Evolutionary conservation across 2,329 filamentous ascomycete genomes (phyloP), one percentile per base, ranked within the genome.

Genomic region (Knoxdaviesia proteae): DNA sequence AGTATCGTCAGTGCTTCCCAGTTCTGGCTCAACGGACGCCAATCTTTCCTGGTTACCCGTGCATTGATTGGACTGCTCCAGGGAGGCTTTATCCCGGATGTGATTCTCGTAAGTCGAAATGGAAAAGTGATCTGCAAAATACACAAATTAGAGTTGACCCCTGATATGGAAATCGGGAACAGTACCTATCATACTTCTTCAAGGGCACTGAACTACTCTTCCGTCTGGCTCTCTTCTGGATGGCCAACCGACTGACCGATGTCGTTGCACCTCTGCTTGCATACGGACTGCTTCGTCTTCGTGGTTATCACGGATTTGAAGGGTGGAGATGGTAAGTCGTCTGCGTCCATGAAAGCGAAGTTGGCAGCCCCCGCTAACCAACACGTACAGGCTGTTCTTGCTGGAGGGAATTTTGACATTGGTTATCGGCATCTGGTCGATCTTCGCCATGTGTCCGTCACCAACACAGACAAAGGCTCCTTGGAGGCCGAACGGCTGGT

Each of bases 401-500:
- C 44, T 49, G 8, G 45, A 52, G 32, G 50, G 49, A 1, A 42
- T 50, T 30, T 38, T 51, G n/a, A 50, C 42, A 6, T 36, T 49
- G 5, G 29, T 46, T 2, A 46, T 51, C 31, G 49, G 48, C 32
- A 41, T 56, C 6, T 48, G 50, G 47, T 54, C 56, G 3, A 53
- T 52, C 48, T 56, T 56, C 41, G 49, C 50, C 39, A 55, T 58
- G 48, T 51, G 52, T 5, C 49, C 56, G 0, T 54, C 52, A 0
- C 54, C 55, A 5, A 57, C 55, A 0, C 52, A 57, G 44, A 69
- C 65, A 0, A 61, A 59, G 35, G 61, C 59, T 5, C 64, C 60
- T 57, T 65, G 62, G 46, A 58, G 65, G 30, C 63, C 63, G 8
- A 59, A 65, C 8, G 69, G 69, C 0, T 75, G 69, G 65, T 76